Conservation (phyloP, 768 basidiomycete genomes). For the Crassisporium funariophilum region DNA sequence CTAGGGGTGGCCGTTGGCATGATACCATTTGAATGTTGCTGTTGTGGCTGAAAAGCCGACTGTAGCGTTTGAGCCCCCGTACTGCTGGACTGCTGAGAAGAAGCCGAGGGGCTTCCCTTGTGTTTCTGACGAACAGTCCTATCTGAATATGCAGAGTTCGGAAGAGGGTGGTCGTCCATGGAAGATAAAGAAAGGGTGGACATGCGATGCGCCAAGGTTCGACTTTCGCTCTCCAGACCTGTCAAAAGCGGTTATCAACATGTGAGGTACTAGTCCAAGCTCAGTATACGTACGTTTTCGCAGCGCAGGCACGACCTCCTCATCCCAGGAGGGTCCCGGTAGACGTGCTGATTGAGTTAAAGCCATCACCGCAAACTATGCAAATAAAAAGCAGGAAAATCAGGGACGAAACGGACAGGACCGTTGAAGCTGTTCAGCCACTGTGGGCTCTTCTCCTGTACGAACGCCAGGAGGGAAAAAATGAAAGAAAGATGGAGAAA, state of each 20-base stretch:
- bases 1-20: constrained; percentile 22
- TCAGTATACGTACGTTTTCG: constrained; percentile 63
- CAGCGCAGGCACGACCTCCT: constrained; percentile 78
- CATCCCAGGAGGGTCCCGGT: constrained; percentile 71
- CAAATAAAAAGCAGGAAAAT: background rate
- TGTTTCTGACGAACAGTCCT: constrained; percentile 12
- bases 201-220: constrained; percentile 74
- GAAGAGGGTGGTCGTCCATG: constrained; percentile 48
- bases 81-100: constrained; percentile 7
- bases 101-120: constrained; percentile 7
- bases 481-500: constrained; percentile 12
- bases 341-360: constrained; percentile 44
- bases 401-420: constrained; percentile 4
- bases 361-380: constrained; percentile 32
- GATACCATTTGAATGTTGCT: constrained; percentile 19
- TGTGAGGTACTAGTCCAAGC: background rate
- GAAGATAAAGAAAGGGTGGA: constrained; percentile 72
- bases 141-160: constrained; percentile 25
- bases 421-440: constrained; percentile 8
- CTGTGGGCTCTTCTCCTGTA: background rate
- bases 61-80: constrained; percentile 10
- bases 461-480: constrained; percentile 3
- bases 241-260: constrained; percentile 10
- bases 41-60: constrained; percentile 14
- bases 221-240: constrained; percentile 84